phyloP scores from a whole-genome alignment of 1,139 yeast species.

The Candida glucosophila region DNA sequence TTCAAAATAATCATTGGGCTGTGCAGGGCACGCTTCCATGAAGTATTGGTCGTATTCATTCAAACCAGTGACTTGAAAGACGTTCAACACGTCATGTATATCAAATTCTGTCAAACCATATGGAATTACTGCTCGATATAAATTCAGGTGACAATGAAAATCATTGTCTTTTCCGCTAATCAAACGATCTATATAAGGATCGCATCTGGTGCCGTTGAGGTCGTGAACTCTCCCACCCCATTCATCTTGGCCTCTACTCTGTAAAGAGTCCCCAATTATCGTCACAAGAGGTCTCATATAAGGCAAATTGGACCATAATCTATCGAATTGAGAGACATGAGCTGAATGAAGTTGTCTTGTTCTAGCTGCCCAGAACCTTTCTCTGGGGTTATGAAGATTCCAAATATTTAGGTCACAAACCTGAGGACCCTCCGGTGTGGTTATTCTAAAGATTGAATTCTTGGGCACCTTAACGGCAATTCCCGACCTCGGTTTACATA shows the following conservation, averaged over 20 bases:
- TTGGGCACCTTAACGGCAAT: conserved; percentile 56
- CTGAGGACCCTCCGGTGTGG: conserved; percentile 63
- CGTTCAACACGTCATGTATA: conserved; percentile 63
- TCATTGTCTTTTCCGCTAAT: conserved; percentile 59
- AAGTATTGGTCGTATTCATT: conserved; percentile 59
- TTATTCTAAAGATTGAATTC: conserved; percentile 47
- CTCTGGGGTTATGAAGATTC: conserved; percentile 53
- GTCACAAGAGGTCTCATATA: conserved; percentile 56
- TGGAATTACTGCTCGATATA: conserved; percentile 50
- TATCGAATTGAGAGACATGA: conserved; percentile 53
- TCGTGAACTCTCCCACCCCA: conserved; percentile 65
- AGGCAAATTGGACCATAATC: conserved; percentile 59
- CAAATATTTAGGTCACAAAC: conserved; percentile 63
- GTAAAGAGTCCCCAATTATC: conserved; percentile 51
- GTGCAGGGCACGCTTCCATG: conserved; percentile 64
- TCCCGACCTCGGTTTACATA: conserved; percentile 48
- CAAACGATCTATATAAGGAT: conserved; percentile 58
- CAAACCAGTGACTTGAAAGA: conserved; percentile 62
- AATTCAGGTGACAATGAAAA: conserved; percentile 59
- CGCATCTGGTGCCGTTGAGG: conserved; percentile 60
- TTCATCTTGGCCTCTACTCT: conserved; percentile 44
- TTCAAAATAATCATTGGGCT: conserved; percentile 51
- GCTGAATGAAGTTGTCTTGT: conserved; percentile 62
- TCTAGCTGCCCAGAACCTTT: conserved; percentile 62
- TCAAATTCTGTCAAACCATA: conserved; percentile 56